Conservation (phyloP, 2,329 filamentous ascomycete genomes). For the Furcasterigmium sp. region DNA sequence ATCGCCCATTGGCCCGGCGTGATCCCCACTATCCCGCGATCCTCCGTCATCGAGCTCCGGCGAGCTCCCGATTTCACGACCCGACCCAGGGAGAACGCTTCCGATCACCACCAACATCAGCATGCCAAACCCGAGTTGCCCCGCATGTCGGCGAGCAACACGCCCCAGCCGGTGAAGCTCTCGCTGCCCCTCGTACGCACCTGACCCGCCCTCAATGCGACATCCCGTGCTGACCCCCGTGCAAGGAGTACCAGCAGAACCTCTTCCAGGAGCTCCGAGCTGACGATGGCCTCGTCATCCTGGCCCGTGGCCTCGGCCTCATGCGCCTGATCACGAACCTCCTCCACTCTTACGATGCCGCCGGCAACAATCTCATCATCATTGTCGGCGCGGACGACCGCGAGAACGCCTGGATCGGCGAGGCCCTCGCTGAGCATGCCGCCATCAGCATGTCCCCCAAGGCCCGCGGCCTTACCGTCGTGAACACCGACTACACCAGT, state of each 20-base stretch:
- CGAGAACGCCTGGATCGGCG: constrained; percentile 96
- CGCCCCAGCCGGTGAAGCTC: constrained; percentile 69
- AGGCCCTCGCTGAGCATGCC: constrained; percentile 91
- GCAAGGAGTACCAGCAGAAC: constrained; percentile 86
- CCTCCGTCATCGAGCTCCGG: background rate
- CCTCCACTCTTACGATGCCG: constrained; percentile 92
- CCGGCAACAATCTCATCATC: constrained; percentile 87
- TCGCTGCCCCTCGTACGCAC: constrained; percentile 64
- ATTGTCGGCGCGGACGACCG: constrained; percentile 85
- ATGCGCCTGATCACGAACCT: constrained; percentile 93
- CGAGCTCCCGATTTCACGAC: background rate
- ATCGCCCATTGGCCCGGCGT: too few species aligned
- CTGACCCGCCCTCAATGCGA: constrained; percentile 1
- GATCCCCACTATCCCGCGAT: too few species aligned
- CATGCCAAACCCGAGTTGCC: constrained; percentile 14
- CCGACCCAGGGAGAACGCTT: background rate
- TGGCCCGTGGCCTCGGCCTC: constrained; percentile 87
- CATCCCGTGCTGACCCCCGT: constrained; percentile 4
- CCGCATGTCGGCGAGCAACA: constrained; percentile 49
- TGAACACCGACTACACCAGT: constrained; percentile 91
- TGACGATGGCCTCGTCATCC: constrained; percentile 89
- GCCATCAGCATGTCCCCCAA: constrained; percentile 79
- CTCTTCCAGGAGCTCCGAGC: constrained; percentile 85
- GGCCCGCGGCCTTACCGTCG: constrained; percentile 79
- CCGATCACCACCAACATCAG: background rate